Conservation (phyloP, 2,329 filamentous ascomycete species). For the Trichoderma sp. region DNA sequence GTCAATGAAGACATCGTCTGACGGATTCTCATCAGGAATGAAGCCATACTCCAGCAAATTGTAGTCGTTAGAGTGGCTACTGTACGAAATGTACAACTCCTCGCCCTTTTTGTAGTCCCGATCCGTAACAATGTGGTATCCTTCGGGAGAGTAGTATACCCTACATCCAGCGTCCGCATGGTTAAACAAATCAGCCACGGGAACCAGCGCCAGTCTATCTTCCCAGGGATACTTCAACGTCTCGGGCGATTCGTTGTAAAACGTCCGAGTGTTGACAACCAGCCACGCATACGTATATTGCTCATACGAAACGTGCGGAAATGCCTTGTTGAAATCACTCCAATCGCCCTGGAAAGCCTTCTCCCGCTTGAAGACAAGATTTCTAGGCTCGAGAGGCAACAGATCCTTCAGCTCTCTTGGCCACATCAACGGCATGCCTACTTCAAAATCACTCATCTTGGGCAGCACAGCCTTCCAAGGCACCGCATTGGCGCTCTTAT, state of each 20-base stretch:
- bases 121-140: slow-evolving; percentile 8
- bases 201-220: slow-evolving; percentile 18
- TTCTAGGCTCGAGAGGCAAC: slow-evolving; percentile 47
- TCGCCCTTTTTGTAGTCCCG: slow-evolving; percentile 48
- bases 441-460: slow-evolving; percentile 57
- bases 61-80: slow-evolving; percentile 71
- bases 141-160: background rate
- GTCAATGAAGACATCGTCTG: slow-evolving; percentile 54
- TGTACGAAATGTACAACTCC: slow-evolving; percentile 71
- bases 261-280: slow-evolving; percentile 19
- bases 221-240: slow-evolving; percentile 25
- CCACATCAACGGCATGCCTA: slow-evolving; percentile 48
- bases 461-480: slow-evolving; percentile 72
- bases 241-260: slow-evolving; percentile 15
- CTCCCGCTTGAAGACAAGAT: slow-evolving; percentile 56
- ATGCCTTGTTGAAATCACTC: slow-evolving; percentile 37
- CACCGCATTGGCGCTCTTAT: slow-evolving; percentile 49
- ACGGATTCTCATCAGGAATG: slow-evolving; percentile 49
- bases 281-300: slow-evolving; percentile 19
- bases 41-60: slow-evolving; percentile 69
- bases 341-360: slow-evolving; percentile 46
- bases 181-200: slow-evolving; percentile 24
- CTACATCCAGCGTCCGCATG: slow-evolving; percentile 15
- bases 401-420: slow-evolving; percentile 46
- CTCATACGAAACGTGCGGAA: slow-evolving; percentile 36